Evolutionary conservation across 495 filamentous ascomycete genomes (phyloP).

Genomic region (Parathielavia hyrcaniae): DNA sequence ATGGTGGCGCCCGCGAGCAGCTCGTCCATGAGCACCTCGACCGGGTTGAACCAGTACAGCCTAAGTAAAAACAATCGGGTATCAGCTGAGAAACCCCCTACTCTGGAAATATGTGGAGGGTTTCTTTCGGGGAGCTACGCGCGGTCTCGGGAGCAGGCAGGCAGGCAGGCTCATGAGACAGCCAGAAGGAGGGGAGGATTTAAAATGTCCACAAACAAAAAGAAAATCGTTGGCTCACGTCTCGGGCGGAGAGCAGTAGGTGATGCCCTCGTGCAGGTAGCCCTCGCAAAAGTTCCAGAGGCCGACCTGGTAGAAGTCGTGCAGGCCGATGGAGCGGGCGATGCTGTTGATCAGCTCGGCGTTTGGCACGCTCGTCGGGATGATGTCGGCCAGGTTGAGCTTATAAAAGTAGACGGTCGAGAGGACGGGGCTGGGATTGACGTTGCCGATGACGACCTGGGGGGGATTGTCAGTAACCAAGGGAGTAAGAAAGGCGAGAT

Average conservation of each 20-base stretch:
- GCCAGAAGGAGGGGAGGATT: no score
- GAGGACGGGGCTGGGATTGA: conserved; percentile 52
- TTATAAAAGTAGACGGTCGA: conserved; percentile 72
- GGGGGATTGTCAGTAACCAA: conserved; percentile 12
- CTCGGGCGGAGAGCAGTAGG: conserved; percentile 60
- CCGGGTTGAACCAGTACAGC: conserved; percentile 90
- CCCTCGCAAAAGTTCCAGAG: conserved; percentile 89
- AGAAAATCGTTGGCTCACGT: no score
- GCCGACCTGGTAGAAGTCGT: conserved; percentile 92
- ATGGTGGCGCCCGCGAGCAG: conserved; percentile 78
- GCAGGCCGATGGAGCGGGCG: conserved; percentile 78
- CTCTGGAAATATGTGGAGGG: no score
- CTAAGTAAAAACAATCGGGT: no score
- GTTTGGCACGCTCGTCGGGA: conserved; percentile 68
- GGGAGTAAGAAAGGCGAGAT: background rate
- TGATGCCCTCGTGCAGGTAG: conserved; percentile 65
- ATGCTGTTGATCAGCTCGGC: conserved; percentile 76
- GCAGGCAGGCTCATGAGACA: no score
- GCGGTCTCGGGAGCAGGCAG: no score
- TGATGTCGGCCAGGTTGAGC: conserved; percentile 76
- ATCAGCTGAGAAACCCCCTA: no score
- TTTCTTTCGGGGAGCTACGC: no score
- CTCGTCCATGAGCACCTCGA: conserved; percentile 68
- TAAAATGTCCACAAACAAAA: no score
- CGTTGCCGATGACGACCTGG: conserved; percentile 63